These are phyloP conservation scores for Musa itinerans DNA, from an alignment of 176 grass and related monocot species.

Conservation along the genomic window DNA sequence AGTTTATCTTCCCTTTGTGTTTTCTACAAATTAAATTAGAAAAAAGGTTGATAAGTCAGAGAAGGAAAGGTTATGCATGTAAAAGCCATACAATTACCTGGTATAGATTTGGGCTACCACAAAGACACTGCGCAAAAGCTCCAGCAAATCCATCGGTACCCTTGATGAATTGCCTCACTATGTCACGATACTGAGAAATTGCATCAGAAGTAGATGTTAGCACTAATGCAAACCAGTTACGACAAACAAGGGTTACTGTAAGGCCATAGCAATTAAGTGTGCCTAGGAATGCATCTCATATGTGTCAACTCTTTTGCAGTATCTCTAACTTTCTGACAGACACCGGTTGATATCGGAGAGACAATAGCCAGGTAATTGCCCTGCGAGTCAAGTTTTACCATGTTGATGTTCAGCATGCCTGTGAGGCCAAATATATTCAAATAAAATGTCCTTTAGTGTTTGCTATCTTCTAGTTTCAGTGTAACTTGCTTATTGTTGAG, in stretches of 20 bases:
- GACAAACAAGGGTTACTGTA: neutral
- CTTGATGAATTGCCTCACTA: slow-evolving; percentile 92
- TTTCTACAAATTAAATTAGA: neutral
- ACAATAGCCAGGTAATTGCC: neutral
- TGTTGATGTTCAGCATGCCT: neutral
- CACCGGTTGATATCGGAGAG: neutral
- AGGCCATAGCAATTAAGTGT: neutral
- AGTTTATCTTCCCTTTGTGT: neutral
- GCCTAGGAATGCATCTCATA: neutral
- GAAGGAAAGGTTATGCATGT: neutral
- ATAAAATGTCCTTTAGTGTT: neutral
- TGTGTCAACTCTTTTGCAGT: no score
- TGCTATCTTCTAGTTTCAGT: neutral
- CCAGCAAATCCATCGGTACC: slow-evolving; percentile 92
- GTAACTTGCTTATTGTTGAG: neutral
- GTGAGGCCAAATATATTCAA: neutral
- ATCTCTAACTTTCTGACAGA: no score
- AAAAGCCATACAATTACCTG: slow-evolving; percentile 40
- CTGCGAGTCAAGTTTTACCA: neutral
- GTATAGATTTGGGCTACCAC: slow-evolving; percentile 90
- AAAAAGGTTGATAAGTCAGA: neutral
- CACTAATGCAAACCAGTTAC: neutral
- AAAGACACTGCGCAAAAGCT: slow-evolving; percentile 88
- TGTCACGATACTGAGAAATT: slow-evolving; percentile 74
- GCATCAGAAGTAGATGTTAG: slow-evolving; percentile 20